Conservation (phyloP, 805 yeast genomes). For the Teunomyces atbi region DNA sequence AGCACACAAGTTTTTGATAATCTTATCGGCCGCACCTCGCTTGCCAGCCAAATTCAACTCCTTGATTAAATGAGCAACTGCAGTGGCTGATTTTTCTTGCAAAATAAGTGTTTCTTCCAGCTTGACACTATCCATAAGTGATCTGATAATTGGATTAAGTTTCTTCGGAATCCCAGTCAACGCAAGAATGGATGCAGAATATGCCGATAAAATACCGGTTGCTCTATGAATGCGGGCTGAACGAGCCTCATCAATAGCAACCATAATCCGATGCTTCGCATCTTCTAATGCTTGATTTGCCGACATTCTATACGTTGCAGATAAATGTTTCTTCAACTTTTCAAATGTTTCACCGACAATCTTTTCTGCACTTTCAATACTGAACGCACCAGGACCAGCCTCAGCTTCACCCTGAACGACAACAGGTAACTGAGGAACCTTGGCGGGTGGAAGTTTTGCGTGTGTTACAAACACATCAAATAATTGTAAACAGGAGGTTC, state of each 20-base stretch:
- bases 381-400: slow-evolving; percentile 92
- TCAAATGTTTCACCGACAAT: slow-evolving; percentile 61
- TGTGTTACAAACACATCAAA: slow-evolving; percentile 73
- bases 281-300: slow-evolving; percentile 75
- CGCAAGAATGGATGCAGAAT: slow-evolving; percentile 71
- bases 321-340: slow-evolving; percentile 59
- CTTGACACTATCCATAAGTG: slow-evolving; percentile 91
- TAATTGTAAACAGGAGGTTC: slow-evolving; percentile 84
- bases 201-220: slow-evolving; percentile 64
- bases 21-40: slow-evolving; percentile 78
- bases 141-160: slow-evolving; percentile 81
- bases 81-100: slow-evolving; percentile 68
- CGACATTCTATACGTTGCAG: slow-evolving; percentile 67
- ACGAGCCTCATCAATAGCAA: slow-evolving; percentile 69
- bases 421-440: slow-evolving; percentile 79
- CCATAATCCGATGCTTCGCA: slow-evolving; percentile 63
- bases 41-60: slow-evolving; percentile 58
- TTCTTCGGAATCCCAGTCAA: slow-evolving; percentile 76
- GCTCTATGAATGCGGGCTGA: slow-evolving; percentile 49
- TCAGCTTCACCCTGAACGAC: slow-evolving; percentile 92
- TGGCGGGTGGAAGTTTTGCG: slow-evolving; percentile 68
- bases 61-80: slow-evolving; percentile 64
- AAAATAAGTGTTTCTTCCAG: slow-evolving; percentile 63
- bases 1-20: slow-evolving; percentile 86
- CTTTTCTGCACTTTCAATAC: slow-evolving; percentile 71